Base-by-base conservation (phyloP, 495 filamentous ascomycete species). In the Bryoglossum gracile region DNA sequence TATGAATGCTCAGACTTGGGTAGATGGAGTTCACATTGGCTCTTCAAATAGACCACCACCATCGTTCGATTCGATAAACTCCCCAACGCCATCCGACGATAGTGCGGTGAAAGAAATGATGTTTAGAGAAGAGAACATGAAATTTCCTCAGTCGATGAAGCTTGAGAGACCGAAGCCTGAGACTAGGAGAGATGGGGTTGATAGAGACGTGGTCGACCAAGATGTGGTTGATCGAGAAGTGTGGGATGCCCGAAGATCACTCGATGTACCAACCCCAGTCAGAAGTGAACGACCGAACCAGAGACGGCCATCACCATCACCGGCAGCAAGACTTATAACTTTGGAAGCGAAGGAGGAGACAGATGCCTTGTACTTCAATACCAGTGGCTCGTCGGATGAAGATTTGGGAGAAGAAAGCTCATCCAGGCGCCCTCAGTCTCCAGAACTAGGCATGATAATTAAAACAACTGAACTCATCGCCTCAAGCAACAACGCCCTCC, bases 91-190 rank as follows among this genome's bases (percentile, higher is more conserved):
- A n/a, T 48, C 36, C 4, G 44, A 49, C 38, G 46, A 51, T 43
- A 25, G 19, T 6, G 46, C 44, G 3, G 13, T 40, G 22, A 61
- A 60, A 33, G 48, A 57, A 35, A 50, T 61, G 46, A 40, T 57
- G 9, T 16, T 51, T 9, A 28, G 35, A 19, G 58, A 61, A 41
- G 63, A 66, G 26, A 68, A 72, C 44, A 64, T 68, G 52, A 66
- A 69, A 48, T 65, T 64, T 23, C 62, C 68, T 21, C 58, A 62
- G 11, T 65, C 64, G 11, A 64, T 61, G 52, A 69, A 67, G 53
- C 53, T 63, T 43, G 65, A 60, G 17, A 59, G 65, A 21, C 45
- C 42, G 18, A 58, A 61, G 13, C 63, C 64, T 17, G 65, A 61
- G 56, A 57, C 33, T 50, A 48, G 39, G 35, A 46, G 26, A 30